Conservation (phyloP, 83 land plant species). For the Picea mariana region DNA sequence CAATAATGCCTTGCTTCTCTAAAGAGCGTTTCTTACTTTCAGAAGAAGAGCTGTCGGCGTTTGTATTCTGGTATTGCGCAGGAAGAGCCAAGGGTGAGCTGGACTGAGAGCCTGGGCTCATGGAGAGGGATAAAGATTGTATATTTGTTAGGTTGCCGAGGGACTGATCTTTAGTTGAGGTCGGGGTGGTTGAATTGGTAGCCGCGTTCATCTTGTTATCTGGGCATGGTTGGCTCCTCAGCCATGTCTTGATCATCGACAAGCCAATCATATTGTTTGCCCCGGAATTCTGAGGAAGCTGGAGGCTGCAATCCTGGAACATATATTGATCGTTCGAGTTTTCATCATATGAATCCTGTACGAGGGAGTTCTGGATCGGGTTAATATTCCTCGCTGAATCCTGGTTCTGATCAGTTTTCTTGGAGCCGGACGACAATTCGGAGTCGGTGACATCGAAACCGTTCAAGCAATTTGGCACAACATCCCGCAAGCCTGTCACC, state of each 20-base stretch:
- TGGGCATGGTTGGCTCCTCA: constrained; percentile 27
- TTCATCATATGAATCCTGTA: constrained; percentile 2
- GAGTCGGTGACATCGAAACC: constrained; percentile 3
- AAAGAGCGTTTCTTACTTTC: constrained; percentile 38
- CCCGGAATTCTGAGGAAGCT: constrained; percentile 31
- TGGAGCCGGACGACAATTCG: background rate
- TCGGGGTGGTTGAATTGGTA: background rate
- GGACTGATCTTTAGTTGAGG: background rate
- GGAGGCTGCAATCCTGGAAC: constrained; percentile 21
- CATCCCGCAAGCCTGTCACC: too few species aligned
- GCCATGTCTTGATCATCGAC: constrained; percentile 55
- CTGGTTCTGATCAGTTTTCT: background rate
- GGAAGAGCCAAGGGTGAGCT: constrained; percentile 23
- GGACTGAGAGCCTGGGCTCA: constrained; percentile 55
- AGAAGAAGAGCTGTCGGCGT: constrained; percentile 19
- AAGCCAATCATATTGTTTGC: constrained; percentile 37
- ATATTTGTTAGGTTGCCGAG: constrained; percentile 9
- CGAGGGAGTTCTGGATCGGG: background rate
- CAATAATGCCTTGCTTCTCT: constrained; percentile 36
- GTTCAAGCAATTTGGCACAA: background rate
- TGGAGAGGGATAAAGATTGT: constrained; percentile 54
- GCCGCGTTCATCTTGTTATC: background rate
- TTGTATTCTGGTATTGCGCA: constrained; percentile 20
- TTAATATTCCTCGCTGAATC: background rate
- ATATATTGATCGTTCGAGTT: constrained; percentile 2